These are phyloP conservation scores for Penicillium sp. DNA, from an alignment of 2,329 filamentous ascomycete species.

Conservation along the genomic window DNA sequence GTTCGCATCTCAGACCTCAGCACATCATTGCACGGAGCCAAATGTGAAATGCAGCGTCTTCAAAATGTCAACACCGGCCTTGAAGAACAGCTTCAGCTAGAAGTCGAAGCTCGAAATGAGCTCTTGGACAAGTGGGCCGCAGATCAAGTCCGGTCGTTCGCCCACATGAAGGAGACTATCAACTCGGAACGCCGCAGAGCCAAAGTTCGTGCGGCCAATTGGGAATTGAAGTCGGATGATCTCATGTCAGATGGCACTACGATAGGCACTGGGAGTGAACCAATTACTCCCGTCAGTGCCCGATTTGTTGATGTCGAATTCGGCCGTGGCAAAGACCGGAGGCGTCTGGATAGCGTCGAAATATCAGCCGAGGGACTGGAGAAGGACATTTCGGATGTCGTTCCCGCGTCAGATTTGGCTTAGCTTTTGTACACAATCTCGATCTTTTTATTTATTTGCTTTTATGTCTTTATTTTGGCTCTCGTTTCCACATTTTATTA, in stretches of 20 bases:
- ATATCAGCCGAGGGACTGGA: slow-evolving; percentile 36
- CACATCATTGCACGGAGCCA: slow-evolving; percentile 40
- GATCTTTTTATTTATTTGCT: slow-evolving; percentile 3
- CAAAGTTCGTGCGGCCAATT: slow-evolving; percentile 44
- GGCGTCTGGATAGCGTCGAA: slow-evolving; percentile 44
- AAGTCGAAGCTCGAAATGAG: slow-evolving; percentile 39
- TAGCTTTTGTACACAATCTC: slow-evolving; percentile 17
- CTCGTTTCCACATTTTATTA: no score
- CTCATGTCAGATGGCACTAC: slow-evolving; percentile 32
- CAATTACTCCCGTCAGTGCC: slow-evolving; percentile 46
- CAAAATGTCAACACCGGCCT: slow-evolving; percentile 37
- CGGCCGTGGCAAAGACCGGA: slow-evolving; percentile 40
- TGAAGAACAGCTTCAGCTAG: slow-evolving; percentile 39
- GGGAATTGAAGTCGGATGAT: slow-evolving; percentile 41
- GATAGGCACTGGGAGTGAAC: slow-evolving; percentile 34
- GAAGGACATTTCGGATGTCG: slow-evolving; percentile 29
- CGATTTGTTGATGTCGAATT: slow-evolving; percentile 46
- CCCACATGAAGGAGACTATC: slow-evolving; percentile 39
- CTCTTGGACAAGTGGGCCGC: slow-evolving; percentile 36
- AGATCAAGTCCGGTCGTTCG: slow-evolving; percentile 36
- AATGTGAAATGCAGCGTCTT: slow-evolving; percentile 39
- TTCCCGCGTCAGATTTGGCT: slow-evolving; percentile 28
- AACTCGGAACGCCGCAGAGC: slow-evolving; percentile 40
- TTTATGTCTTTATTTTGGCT: background rate
- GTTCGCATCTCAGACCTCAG: slow-evolving; percentile 43